Evolutionary conservation across 2,329 filamentous ascomycete species (phyloP), one percentile per base, ranked within the genome.

Genomic region (Drechslerella coelobrocha): DNA sequence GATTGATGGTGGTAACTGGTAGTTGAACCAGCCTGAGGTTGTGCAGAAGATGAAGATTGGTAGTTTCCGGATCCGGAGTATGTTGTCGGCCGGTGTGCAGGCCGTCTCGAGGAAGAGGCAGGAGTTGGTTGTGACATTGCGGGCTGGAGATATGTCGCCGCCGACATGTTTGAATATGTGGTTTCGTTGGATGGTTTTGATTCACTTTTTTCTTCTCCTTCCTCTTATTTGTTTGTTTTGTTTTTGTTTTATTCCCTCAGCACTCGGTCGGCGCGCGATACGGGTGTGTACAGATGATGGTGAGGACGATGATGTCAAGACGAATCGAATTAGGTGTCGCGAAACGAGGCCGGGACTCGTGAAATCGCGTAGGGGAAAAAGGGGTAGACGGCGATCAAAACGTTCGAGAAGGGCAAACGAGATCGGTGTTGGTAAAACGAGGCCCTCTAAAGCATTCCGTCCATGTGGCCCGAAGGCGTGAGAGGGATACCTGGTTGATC

Each of bases 1-100:
- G 66, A 57, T 27, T 71, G 65, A 12, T 69, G 66, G 41, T 71
- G 66, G n/a, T 71, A 71, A 48, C 66, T 71, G n/a, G 66, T 71
- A 7, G 66, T 59, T 2, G 66, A 71, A 2, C 66, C 66, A 34
- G 66, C 66, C 54, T 62, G 59, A 4, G 59, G 66, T 27, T 62
- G 65, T 39, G 51, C 39, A 21, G 61, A 34, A 6, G 34, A 5
- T n/a, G 41, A 45, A 2, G 41, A 53, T 48, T 61, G 59, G 23
- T 71, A 71, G 34, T 51, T 55, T 27, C 66, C 66, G 17, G 66
- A 45, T 31, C 66, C 66, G 21, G 66, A 71, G 26, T 71, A 71
- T 19, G 66, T 71, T 10, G 66, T 71, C 23, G 65, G 65, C 51
- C 65, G 65, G 19, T 62, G 66, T 34, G 59, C 59, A 63, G 59